Percentiles rank a stretch among this genome's conserved stretches.
Conservation (phyloP, 305 asterid species). For the Caryopteris hybrid region DNA sequence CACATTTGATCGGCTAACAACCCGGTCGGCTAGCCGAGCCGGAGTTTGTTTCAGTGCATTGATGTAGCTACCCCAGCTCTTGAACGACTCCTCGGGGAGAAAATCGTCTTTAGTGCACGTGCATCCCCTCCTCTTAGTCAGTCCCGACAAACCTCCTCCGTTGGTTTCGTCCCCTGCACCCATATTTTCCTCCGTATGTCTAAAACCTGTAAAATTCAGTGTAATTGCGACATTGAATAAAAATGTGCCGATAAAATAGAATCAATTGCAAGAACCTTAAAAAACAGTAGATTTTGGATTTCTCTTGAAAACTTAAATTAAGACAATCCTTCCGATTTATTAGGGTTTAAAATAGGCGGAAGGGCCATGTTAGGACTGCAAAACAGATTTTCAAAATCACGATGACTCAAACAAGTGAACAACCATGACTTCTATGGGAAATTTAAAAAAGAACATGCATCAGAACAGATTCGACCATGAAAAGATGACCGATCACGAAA, state of each 20-base stretch:
- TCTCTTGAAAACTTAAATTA: not conserved
- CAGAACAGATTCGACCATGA: too few relatives aligned
- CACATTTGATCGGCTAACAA: slow-evolving; percentile 47
- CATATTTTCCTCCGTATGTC: slow-evolving; percentile 20
- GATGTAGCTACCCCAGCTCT: slow-evolving; percentile 63
- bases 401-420: not conserved
- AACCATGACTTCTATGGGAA: too few relatives aligned
- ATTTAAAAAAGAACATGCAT: too few relatives aligned
- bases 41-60: slow-evolving; percentile 55
- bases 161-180: slow-evolving; percentile 21
- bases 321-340: not conserved
- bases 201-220: not conserved
- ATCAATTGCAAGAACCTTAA: not conserved
- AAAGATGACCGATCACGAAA: not conserved
- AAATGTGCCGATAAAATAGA: not conserved
- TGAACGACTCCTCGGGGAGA: slow-evolving; percentile 84
- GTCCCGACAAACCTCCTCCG: slow-evolving; percentile 19
- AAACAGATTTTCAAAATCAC: slow-evolving; percentile 3
- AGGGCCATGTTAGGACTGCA: not conserved
- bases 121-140: slow-evolving; percentile 42
- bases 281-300: not conserved
- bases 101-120: slow-evolving; percentile 62
- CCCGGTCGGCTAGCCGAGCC: slow-evolving; percentile 48
- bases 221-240: not conserved
- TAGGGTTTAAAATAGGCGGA: not conserved